Conservation (phyloP, 441 rosid species). For the Biscutella auriculata region DNA sequence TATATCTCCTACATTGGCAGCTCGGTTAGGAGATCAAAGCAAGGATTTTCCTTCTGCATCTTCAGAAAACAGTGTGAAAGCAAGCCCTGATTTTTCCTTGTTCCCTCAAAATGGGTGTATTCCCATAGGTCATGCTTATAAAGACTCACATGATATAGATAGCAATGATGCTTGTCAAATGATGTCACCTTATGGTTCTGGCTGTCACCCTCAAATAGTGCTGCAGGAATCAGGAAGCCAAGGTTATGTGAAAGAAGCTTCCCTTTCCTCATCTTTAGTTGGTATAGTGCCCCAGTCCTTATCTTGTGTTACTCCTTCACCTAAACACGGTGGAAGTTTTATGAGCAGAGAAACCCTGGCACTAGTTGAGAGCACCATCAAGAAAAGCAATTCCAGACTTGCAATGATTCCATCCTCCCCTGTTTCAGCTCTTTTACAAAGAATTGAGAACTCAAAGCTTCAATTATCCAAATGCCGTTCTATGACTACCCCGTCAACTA, state of each 20-base stretch:
- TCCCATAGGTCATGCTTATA: conserved; percentile 14
- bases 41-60: conserved; percentile 24
- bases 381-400: conserved; percentile 38
- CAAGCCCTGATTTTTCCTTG: conserved; percentile 16
- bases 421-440: conserved; percentile 35
- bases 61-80: conserved; percentile 14
- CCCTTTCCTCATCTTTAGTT: conserved; percentile 28
- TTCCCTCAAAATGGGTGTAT: conserved; percentile 8
- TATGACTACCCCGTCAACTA: conserved; percentile 24
- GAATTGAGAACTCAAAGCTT: conserved; percentile 40
- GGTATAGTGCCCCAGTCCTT: conserved; percentile 24
- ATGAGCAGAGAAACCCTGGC: conserved; percentile 35
- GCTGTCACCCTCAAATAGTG: conserved; percentile 1
- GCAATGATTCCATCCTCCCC: conserved; percentile 36
- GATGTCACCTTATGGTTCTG: conserved; percentile 28
- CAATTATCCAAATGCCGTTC: conserved; percentile 32
- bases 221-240: conserved; percentile 29
- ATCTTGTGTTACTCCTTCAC: conserved; percentile 49
- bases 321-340: conserved; percentile 33
- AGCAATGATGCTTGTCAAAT: conserved; percentile 21
- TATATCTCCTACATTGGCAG: conserved; percentile 66
- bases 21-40: conserved; percentile 48
- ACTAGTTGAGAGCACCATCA: conserved; percentile 29
- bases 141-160: conserved; percentile 10
- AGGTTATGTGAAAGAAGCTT: conserved; percentile 23